Percentiles rank a stretch among this genome's conserved stretches.
Evolutionary conservation across 2,329 filamentous ascomycete species (phyloP).

Genomic region (Calonectria montana): DNA sequence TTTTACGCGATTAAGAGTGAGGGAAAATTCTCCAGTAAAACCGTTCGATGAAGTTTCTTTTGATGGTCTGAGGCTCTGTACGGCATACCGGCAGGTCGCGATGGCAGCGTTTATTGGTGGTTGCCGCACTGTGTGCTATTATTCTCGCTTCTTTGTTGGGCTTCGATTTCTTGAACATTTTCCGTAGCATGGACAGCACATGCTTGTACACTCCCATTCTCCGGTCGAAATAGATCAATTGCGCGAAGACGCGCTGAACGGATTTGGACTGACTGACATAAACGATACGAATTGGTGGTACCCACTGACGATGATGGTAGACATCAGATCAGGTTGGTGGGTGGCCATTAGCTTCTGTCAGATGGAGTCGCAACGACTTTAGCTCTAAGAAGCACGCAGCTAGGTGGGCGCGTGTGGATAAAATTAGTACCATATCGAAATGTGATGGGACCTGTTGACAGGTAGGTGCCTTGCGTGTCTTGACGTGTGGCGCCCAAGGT

Average conservation of each 20-base stretch:
- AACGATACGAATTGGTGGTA: not conserved
- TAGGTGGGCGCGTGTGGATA: slow-evolving; percentile 8
- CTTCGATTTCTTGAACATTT: not conserved
- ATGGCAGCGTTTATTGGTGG: slow-evolving; percentile 6
- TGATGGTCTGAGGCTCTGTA: slow-evolving; percentile 31
- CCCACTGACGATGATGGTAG: not conserved
- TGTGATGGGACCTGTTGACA: not conserved
- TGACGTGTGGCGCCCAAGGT: slow-evolving; percentile 8
- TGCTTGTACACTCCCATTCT: not conserved
- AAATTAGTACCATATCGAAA: slow-evolving; percentile 23
- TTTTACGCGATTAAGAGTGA: slow-evolving; percentile 15
- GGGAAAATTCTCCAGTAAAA: slow-evolving; percentile 32
- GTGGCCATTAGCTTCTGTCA: slow-evolving; percentile 2
- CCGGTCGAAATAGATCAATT: not conserved
- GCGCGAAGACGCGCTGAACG: not conserved
- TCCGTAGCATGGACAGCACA: not conserved
- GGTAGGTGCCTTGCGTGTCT: slow-evolving; percentile 8
- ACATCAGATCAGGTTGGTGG: not conserved
- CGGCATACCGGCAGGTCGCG: slow-evolving; percentile 13
- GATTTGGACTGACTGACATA: not conserved
- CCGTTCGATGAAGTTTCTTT: slow-evolving; percentile 38
- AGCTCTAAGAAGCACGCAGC: slow-evolving; percentile 8
- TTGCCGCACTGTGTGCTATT: not conserved
- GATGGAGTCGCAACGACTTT: not conserved
- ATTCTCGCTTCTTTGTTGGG: not conserved